Base-by-base conservation (phyloP, 163 green algal species). In the Prototheca cutis region DNA sequence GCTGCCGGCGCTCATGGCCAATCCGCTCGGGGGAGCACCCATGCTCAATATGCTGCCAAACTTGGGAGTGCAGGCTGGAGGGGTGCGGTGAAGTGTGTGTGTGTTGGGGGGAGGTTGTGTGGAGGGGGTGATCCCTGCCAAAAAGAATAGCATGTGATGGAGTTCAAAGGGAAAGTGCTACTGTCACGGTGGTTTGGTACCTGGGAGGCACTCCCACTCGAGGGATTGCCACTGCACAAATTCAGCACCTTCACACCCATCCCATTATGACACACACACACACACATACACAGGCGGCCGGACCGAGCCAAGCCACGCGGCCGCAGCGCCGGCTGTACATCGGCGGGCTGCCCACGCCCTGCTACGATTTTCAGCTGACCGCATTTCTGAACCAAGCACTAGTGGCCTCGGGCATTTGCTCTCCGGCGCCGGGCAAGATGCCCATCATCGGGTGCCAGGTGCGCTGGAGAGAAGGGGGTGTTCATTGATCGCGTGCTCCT, bases 361-460 rank as follows among this genome's bases (percentile, higher is more conserved):
- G 66, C 66, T 69, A 64, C 55, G 66, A 74, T 57, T 68, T 65
- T 54, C 64, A 68, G 61, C 60, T 74, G 4, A 59, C 32, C 13
- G 59, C 60, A 27, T 74, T 74, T 40, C 34, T 74, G 3, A 67
- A 67, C 61, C 55, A 67, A 36, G 59, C 66, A 18, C 61, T 73
- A 6, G 55, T 67, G 55, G 66, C 66, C 13, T 55, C 66, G 61
- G 66, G 66, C 53, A 60, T 74, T n/a, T 63, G 45, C 61, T 6
- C 28, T 13, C 23, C 42, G 29, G 5, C 23, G 10, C n/a, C 33
- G 23, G 66, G 66, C 66, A 59, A 63, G 40, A 31, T 66, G 8
- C 66, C 66, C 45, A 68, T 74, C 47, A 45, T 68, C 33, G 25
- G 53, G 19, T 68, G 61, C 61, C 53, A 67, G n/a, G n/a, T 53